phyloP scores from a whole-genome alignment of 164 flowering plant genomes.

The Tetracentron sinense region DNA sequence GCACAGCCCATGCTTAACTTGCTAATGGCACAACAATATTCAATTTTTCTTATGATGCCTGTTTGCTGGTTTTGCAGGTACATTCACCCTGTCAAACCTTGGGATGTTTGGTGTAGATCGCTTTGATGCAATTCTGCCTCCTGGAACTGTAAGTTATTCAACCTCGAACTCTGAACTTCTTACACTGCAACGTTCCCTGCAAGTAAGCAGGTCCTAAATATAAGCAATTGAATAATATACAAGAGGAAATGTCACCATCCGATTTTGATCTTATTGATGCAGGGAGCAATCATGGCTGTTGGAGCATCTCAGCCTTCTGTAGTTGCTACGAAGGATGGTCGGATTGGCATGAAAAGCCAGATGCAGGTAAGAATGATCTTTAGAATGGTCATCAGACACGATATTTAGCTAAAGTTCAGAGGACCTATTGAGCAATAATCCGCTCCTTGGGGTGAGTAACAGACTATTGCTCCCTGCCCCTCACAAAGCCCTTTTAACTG shows the following conservation, averaged over 20 bases:
- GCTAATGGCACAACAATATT: too few species aligned
- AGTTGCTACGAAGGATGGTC: constrained; percentile 84
- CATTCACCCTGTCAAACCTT: constrained; percentile 93
- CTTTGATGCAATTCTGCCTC: constrained; percentile 97
- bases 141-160: constrained; percentile 75
- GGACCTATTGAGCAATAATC: too few species aligned
- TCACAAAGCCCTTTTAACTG: too few species aligned
- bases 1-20: too few species aligned
- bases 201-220: neutral
- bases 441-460: too few species aligned
- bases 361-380: constrained; percentile 68
- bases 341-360: constrained; percentile 79
- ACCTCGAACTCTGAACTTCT: neutral
- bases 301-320: constrained; percentile 84
- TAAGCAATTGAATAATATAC: too few species aligned
- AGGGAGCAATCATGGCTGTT: constrained; percentile 99
- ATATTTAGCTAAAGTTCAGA: too few species aligned
- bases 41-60: constrained; percentile 1
- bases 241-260: neutral
- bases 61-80: constrained; percentile 48
- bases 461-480: too few species aligned
- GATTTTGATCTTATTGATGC: constrained; percentile 15
- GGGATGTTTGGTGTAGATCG: constrained; percentile 99
- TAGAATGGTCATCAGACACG: too few species aligned
- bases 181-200: neutral